A percentile compares a stretch with the other conserved stretches of the same genome.
These are phyloP conservation scores for Geopyxis carbonaria DNA, from an alignment of 495 filamentous ascomycete genomes.

Conservation along the genomic window DNA sequence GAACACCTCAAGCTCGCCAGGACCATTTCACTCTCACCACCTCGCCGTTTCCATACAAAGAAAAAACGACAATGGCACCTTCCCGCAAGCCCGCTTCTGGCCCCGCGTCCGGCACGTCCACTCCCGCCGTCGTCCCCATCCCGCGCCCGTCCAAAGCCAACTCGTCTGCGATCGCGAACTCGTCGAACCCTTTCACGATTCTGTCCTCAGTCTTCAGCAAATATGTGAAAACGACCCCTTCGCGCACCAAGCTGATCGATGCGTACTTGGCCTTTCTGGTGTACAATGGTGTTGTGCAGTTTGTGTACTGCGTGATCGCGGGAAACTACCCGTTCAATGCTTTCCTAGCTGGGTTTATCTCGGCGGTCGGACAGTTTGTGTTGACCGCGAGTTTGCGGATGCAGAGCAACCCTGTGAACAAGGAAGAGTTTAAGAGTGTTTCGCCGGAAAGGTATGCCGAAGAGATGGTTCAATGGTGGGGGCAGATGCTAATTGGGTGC, in stretches of 20 bases:
- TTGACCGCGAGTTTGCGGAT: conserved; percentile 75
- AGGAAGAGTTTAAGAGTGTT: conserved; percentile 47
- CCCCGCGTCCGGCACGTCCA: conserved; percentile 4
- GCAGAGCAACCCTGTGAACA: conserved; percentile 69
- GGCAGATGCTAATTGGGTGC: conserved; percentile 1
- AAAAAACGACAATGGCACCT: conserved; percentile 12
- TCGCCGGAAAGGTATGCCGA: conserved; percentile 48
- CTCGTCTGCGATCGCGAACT: conserved; percentile 6
- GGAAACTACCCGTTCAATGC: conserved; percentile 99
- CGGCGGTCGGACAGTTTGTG: conserved; percentile 94
- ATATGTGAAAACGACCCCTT: conserved; percentile 63
- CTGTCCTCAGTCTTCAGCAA: conserved; percentile 44
- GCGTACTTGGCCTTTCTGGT: conserved; percentile 82
- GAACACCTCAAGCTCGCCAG: no score
- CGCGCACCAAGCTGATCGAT: conserved; percentile 84
- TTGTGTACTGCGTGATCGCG: conserved; percentile 77
- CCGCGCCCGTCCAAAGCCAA: conserved; percentile 3
- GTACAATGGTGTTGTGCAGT: conserved; percentile 72
- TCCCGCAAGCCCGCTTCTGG: conserved; percentile 14
- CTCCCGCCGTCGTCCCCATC: conserved; percentile 5
- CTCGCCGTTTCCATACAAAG: conserved; percentile 5
- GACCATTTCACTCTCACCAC: no score
- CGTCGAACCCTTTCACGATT: conserved; percentile 18
- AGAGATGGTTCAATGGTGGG: not conserved
- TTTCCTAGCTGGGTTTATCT: conserved; percentile 85